A percentile compares a stretch with the other conserved stretches of the same genome.
These are phyloP conservation scores for Venturia aucupariae DNA, from an alignment of 2,329 filamentous ascomycete genomes.

Conservation along the genomic window DNA sequence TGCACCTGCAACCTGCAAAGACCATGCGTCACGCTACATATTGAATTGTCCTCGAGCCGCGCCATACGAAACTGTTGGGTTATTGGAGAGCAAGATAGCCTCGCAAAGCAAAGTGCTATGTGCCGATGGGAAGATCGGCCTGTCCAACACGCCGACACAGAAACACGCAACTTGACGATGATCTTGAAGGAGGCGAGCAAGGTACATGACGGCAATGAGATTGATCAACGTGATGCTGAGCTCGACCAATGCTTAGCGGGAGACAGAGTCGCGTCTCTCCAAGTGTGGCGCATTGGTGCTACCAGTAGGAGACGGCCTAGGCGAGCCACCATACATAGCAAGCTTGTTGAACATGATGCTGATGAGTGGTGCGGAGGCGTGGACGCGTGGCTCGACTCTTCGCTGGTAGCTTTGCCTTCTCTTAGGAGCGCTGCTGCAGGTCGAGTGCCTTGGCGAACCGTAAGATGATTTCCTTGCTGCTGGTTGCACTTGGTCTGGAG, in stretches of 20 bases:
- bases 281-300: background rate
- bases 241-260: background rate
- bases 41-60: background rate
- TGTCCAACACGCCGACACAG: background rate
- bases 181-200: background rate
- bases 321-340: too few species aligned
- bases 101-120: background rate
- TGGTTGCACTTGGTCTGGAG: background rate
- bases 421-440: background rate
- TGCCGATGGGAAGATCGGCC: background rate
- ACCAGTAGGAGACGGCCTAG: background rate
- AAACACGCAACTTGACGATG: background rate
- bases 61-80: background rate
- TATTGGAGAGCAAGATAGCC: background rate
- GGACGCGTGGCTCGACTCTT: background rate
- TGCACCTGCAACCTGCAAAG: background rate
- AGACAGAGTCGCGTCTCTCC: background rate
- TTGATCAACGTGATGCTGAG: background rate
- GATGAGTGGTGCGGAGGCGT: background rate
- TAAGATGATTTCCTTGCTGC: background rate
- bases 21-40: background rate
- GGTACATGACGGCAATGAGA: background rate
- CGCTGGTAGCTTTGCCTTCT: background rate
- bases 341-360: background rate
- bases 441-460: background rate